Base-by-base conservation (phyloP, 257 asterid species). In the Paraleonurus japonicus region DNA sequence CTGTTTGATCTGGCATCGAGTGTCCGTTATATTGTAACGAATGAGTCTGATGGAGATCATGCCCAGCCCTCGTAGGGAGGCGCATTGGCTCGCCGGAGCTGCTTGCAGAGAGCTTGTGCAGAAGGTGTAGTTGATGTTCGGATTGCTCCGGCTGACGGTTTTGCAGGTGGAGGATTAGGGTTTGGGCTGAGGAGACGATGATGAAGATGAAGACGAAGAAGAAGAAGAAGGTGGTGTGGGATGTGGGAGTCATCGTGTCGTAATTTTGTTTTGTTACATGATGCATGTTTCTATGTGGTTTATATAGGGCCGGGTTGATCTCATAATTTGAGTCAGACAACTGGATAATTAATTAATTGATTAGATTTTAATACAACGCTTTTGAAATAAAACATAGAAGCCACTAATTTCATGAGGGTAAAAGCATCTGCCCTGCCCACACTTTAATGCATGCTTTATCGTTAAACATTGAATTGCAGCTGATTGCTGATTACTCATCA, bases 61-160 rank as follows among this genome's bases (percentile, higher is more conserved):
- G 23, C 93, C 95, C 0, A 95, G 83, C 7, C 90, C 98, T 0
- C 39, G 81, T 1, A 86, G 76, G 9, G 76, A 20, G 22, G 97
- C 95, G 78, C 88, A 83, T 0, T 33, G 82, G 83, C 89, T 84
- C n/a, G 88, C 92, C 0, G 95, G 92, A 17, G 96, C 96, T 0
- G 94, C 87, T 50, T 82, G 90, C 0, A 95, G 86, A 11, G 98
- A 88, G 0, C 90, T 74, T 0, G 63, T 59, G 85, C 99, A 95
- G 84, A 89, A 92, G 20, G 3, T 61, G 80, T 54, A 81, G 61
- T 80, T 45, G 71, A 92, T 82, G 87, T 85, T 92, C 1, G 96
- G 86, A 23, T 85, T 82, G 33, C 4, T 63, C 6, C 72, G 67
- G 0, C 92, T 67, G 12, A 20, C 60, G 7, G 64, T 20, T 78